Percentiles rank a stretch among this genome's conserved stretches.
Conservation (phyloP, 2,329 filamentous ascomycete species). For the Corynespora cassiicola region DNA sequence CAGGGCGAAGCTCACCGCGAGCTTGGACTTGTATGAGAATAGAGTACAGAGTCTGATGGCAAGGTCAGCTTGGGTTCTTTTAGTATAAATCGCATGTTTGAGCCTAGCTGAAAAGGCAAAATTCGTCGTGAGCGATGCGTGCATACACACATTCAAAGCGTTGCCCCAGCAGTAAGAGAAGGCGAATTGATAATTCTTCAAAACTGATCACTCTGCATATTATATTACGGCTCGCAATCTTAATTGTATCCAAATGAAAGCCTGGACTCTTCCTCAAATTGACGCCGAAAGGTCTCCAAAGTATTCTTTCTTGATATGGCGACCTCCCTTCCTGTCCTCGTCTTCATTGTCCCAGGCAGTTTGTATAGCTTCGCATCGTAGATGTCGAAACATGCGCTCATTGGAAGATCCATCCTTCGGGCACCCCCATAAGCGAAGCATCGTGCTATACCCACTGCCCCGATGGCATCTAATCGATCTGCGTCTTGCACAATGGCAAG, state of each 20-base stretch:
- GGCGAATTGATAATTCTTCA: no score
- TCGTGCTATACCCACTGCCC: constrained; percentile 82
- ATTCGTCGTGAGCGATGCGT: no score
- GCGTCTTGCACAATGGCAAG: constrained; percentile 89
- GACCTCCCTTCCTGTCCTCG: constrained; percentile 25
- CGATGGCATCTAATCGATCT: constrained; percentile 89
- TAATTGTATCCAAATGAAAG: constrained; percentile 19
- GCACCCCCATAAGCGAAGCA: constrained; percentile 76
- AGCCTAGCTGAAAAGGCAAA: no score
- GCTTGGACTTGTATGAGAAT: no score
- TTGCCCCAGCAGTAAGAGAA: no score
- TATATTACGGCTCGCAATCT: no score
- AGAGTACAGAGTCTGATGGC: no score
- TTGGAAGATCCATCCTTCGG: constrained; percentile 29
- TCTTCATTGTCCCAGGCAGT: constrained; percentile 46
- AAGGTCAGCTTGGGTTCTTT: no score
- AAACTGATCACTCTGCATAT: no score
- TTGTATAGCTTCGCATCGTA: constrained; percentile 44
- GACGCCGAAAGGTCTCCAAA: constrained; percentile 16
- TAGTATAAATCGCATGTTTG: no score
- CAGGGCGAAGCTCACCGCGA: no score
- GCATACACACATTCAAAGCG: no score
- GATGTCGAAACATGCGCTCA: constrained; percentile 40
- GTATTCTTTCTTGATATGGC: constrained; percentile 18
- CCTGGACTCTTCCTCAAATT: constrained; percentile 20